Evolutionary conservation across 176 grass and related monocot species (phyloP).

Genomic region (Dactylis glomerata): DNA sequence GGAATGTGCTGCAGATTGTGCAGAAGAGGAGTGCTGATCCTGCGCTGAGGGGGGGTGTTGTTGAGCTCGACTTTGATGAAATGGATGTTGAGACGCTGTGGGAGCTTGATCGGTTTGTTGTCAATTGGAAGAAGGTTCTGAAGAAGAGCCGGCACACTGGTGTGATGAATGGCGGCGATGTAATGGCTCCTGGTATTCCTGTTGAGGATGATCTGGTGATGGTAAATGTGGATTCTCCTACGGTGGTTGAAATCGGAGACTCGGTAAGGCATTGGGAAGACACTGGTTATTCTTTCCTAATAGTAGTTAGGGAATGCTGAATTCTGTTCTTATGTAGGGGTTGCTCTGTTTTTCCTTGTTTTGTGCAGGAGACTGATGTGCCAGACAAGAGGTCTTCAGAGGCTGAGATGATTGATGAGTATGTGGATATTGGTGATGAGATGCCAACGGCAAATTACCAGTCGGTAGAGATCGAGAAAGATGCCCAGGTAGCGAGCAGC

Average conservation of each 20-base stretch:
- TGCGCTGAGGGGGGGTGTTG: slow-evolving; percentile 47
- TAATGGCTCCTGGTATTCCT: slow-evolving; percentile 18
- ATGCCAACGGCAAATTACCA: slow-evolving; percentile 68
- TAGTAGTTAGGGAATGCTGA: background rate
- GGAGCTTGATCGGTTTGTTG: slow-evolving; percentile 87
- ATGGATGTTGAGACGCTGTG: slow-evolving; percentile 87
- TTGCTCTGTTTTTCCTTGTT: background rate
- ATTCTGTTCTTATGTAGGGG: background rate
- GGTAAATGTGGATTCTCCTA: slow-evolving; percentile 36
- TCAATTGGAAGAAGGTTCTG: slow-evolving; percentile 74
- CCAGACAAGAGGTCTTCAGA: slow-evolving; percentile 16
- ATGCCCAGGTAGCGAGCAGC: slow-evolving; percentile 47
- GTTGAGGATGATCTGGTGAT: slow-evolving; percentile 23
- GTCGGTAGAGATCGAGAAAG: slow-evolving; percentile 77
- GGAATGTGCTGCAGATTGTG: slow-evolving; percentile 69
- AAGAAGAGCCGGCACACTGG: slow-evolving; percentile 42
- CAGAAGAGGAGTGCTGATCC: slow-evolving; percentile 72
- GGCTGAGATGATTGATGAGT: slow-evolving; percentile 56
- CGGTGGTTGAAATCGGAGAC: slow-evolving; percentile 35
- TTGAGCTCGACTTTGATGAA: slow-evolving; percentile 77
- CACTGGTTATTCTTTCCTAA: background rate
- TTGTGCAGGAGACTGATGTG: slow-evolving; percentile 30
- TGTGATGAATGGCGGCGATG: slow-evolving; percentile 7
- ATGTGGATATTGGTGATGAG: slow-evolving; percentile 92
- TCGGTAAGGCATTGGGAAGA: slow-evolving; percentile 23